These are phyloP conservation scores for Peronospora belbahrii DNA, from an alignment of 352 stramenopile species.

Conservation along the genomic window DNA sequence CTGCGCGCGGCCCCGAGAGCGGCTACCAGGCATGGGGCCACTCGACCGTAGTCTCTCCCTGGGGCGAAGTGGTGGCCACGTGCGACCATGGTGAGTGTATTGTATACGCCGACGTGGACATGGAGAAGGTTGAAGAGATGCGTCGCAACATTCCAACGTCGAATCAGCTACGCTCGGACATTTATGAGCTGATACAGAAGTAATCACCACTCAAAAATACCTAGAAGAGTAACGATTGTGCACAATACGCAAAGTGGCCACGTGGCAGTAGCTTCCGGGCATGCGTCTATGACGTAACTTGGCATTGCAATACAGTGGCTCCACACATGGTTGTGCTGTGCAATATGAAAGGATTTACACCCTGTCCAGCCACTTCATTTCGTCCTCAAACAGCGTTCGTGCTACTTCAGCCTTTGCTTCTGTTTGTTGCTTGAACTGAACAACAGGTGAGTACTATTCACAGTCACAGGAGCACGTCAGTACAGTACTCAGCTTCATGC, in stretches of 20 bases:
- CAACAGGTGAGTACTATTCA: constrained; percentile 57
- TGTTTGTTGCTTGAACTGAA: constrained; percentile 74
- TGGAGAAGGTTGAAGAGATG: constrained; percentile 92
- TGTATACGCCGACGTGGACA: constrained; percentile 94
- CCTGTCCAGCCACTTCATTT: constrained; percentile 72
- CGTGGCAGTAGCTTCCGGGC: constrained; percentile 1
- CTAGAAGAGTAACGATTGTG: not conserved
- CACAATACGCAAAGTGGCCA: not conserved
- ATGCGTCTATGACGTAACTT: constrained; percentile 15
- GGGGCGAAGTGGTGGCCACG: constrained; percentile 95
- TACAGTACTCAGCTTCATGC: not conserved
- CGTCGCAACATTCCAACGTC: constrained; percentile 93
- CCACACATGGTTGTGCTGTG: constrained; percentile 4
- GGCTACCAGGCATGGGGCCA: constrained; percentile 99
- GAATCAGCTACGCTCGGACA: constrained; percentile 91
- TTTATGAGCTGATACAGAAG: constrained; percentile 91
- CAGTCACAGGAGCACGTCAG: not conserved
- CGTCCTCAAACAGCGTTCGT: constrained; percentile 55
- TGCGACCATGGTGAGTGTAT: constrained; percentile 90
- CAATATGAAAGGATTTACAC: constrained; percentile 13
- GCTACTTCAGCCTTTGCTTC: constrained; percentile 51
- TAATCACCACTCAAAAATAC: constrained; percentile 20
- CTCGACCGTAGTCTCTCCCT: constrained; percentile 94
- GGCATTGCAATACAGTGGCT: constrained; percentile 14
- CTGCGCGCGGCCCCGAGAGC: constrained; percentile 89